Conservation (phyloP, 106 monocot genomes). For the Allium cepa region DNA sequence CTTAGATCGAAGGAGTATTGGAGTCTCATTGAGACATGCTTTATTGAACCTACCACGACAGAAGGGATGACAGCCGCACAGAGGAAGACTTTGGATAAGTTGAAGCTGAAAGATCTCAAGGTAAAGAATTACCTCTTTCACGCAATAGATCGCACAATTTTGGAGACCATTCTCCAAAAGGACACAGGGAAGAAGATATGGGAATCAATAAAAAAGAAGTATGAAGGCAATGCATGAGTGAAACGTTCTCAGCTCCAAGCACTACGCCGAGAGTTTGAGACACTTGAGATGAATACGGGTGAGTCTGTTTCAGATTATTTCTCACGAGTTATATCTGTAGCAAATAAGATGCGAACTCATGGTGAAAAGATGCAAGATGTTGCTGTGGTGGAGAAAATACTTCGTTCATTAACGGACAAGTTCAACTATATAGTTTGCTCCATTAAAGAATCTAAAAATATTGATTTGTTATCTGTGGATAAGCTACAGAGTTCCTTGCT, state of each 20-base stretch:
- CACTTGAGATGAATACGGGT: not conserved
- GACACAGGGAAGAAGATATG: not conserved
- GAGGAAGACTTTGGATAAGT: not conserved
- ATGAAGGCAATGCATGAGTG: not conserved
- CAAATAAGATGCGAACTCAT: not conserved
- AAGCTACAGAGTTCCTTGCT: not conserved
- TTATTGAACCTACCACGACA: not conserved
- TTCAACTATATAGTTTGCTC: not conserved
- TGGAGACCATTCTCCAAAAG: not conserved
- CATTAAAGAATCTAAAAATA: not conserved
- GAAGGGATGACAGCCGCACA: not conserved
- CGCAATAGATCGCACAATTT: not conserved
- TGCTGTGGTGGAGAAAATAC: not conserved
- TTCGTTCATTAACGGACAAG: no score
- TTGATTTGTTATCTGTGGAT: not conserved
- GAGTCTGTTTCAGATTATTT: no score
- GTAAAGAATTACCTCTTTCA: not conserved
- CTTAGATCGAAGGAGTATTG: not conserved
- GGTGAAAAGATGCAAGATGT: not conserved
- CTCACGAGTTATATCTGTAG: not conserved
- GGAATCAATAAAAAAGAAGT: not conserved
- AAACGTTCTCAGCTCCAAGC: not conserved
- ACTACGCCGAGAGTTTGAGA: not conserved
- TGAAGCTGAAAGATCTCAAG: no score
- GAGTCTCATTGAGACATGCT: not conserved